Evolutionary conservation across 139 green algal genomes (phyloP), one percentile per base, ranked within the genome.

Genomic region (Deuterostichococcus epilithicus): DNA sequence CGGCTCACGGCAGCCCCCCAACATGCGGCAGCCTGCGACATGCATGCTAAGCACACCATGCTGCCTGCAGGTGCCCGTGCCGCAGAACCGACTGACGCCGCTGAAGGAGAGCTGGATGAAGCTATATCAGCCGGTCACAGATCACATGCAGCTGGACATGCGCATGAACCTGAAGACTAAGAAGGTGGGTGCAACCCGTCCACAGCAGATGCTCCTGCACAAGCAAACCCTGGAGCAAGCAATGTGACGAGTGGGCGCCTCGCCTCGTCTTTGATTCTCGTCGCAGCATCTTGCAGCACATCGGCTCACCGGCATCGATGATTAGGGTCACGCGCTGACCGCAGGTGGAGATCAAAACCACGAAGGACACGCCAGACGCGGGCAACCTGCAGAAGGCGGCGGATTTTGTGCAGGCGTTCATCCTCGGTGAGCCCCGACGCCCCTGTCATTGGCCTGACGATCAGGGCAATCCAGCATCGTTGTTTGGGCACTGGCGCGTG

Each of bases 101-200:
- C 80, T 99, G 33, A 98, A 98, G 59, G 96, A 93, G 20, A 83
- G 83, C 34, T 99, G 96, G 96, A 91, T 99, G 85, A 82, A 92
- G 39, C 86, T 99, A 0, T 99, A 98, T 80, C 91, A 93, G 72
- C 97, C 96, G 8, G 90, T 99, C 68, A 98, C 94, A n/a, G 90
- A 98, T 30, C 90, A 97, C 59, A 86, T 99, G 68, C 97, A 98
- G 79, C 86, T 99, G 60, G 96, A 99, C 86, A 98, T 99, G 93
- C 88, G 96, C 15, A 99, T 99, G 96, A 99, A 99, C 85, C 76
- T 99, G 0, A 96, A 97, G 78, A 96, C 90, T 1, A 89, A 91
- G 59, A 97, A 95, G 90, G 94, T 96, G 80, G 30, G 73, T 1
- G 10, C 66, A 35, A 5, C 34, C 8, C 10, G 42, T 8, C 8